These are phyloP conservation scores for Anastatica hierochuntica DNA, from an alignment of 345 rosid genomes.

Conservation along the genomic window DNA sequence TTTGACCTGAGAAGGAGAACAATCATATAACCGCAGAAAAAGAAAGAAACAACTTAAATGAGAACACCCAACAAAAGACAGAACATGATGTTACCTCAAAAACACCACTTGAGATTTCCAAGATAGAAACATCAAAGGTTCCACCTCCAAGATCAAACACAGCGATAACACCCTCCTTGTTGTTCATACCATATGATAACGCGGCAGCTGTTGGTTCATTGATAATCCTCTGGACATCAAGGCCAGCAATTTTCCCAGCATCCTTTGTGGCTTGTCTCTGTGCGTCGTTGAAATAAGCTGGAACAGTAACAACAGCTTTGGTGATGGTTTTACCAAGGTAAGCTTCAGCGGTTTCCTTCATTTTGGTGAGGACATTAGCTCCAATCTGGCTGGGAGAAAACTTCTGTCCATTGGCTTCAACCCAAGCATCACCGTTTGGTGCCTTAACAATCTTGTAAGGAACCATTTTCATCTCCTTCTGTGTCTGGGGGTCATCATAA, in stretches of 20 bases:
- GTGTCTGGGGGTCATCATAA: slow-evolving; percentile 66
- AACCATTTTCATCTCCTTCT: slow-evolving; percentile 85
- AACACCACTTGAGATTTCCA: slow-evolving; percentile 90
- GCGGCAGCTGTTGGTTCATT: slow-evolving; percentile 98
- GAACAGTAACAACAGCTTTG: slow-evolving; percentile 81
- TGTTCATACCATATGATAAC: slow-evolving; percentile 84
- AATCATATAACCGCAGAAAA: too few relatives aligned
- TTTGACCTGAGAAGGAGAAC: slow-evolving; percentile 49
- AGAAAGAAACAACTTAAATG: not conserved
- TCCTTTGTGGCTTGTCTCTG: slow-evolving; percentile 95
- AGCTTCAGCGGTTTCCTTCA: slow-evolving; percentile 89
- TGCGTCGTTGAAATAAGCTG: slow-evolving; percentile 94
- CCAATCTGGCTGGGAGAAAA: slow-evolving; percentile 89
- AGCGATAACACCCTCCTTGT: slow-evolving; percentile 86
- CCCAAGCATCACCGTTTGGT: slow-evolving; percentile 95
- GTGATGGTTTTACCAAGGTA: slow-evolving; percentile 62
- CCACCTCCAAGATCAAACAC: slow-evolving; percentile 96
- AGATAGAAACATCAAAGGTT: slow-evolving; percentile 74
- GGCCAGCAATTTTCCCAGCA: slow-evolving; percentile 90
- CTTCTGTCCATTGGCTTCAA: slow-evolving; percentile 70
- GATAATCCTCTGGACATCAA: slow-evolving; percentile 80
- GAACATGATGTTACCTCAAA: slow-evolving; percentile 45
- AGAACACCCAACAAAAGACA: not conserved
- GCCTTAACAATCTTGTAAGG: slow-evolving; percentile 80
- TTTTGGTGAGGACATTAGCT: slow-evolving; percentile 71